Percentiles rank a stretch among this genome's conserved stretches.
These are phyloP conservation scores for Paramecium caudatum DNA, from an alignment of 73 alveolate genomes.

Conservation along the genomic window DNA sequence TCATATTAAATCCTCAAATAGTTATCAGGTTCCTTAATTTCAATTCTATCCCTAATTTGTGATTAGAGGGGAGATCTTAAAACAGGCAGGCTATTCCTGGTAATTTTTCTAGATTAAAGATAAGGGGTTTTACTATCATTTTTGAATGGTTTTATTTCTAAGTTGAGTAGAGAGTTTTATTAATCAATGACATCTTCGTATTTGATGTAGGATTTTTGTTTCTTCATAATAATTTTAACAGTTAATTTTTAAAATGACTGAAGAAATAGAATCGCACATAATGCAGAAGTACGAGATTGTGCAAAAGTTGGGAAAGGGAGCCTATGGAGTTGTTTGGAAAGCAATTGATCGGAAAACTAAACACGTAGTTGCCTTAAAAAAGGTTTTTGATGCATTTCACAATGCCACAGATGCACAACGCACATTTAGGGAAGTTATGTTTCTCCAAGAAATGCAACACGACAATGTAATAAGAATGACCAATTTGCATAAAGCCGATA, in stretches of 20 bases:
- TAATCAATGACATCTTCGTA: conserved; percentile 18
- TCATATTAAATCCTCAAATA: background rate
- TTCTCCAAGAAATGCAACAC: conserved; percentile 83
- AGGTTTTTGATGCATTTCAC: conserved; percentile 93
- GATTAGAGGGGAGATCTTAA: background rate
- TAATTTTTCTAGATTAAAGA: background rate
- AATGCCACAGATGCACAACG: conserved; percentile 97
- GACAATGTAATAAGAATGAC: conserved; percentile 84
- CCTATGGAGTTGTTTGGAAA: conserved; percentile 93
- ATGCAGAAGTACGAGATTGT: conserved; percentile 89
- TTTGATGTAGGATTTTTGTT: conserved; percentile 48
- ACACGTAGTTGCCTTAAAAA: conserved; percentile 87
- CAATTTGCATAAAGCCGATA: conserved; percentile 84
- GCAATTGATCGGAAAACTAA: conserved; percentile 91
- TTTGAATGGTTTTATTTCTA: too few species aligned
- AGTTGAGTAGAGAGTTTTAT: too few species aligned
- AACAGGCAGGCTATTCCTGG: background rate
- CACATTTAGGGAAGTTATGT: conserved; percentile 94
- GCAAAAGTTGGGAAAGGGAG: conserved; percentile 90
- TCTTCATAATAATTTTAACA: conserved; percentile 50
- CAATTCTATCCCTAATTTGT: background rate
- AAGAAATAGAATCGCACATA: conserved; percentile 89
- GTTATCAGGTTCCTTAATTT: background rate
- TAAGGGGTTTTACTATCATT: conserved; percentile 37
- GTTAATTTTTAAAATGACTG: conserved; percentile 83